phyloP scores from a whole-genome alignment of 495 filamentous ascomycete species.

The Bacidia rubella region DNA sequence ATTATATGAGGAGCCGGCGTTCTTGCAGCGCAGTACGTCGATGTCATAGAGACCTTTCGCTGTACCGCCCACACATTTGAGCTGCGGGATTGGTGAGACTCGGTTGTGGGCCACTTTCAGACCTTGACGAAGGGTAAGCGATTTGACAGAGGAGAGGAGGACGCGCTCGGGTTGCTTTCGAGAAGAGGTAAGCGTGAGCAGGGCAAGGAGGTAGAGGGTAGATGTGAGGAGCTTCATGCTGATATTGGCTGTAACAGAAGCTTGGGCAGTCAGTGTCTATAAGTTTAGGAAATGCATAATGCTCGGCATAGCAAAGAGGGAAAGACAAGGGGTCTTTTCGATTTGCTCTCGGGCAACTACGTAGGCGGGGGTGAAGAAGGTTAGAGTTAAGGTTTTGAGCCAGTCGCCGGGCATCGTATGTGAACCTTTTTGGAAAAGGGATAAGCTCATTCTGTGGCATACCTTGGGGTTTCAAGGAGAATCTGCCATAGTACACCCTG shows the following conservation, averaged over 20 bases:
- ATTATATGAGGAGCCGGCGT: constrained; percentile 58
- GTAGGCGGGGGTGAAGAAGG: too few species aligned
- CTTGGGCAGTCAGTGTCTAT: too few species aligned
- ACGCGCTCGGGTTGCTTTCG: constrained; percentile 44
- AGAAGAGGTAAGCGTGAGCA: constrained; percentile 13
- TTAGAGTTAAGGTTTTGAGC: too few species aligned
- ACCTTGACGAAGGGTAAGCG: constrained; percentile 58
- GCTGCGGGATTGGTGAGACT: constrained; percentile 62
- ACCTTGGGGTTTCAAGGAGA: too few species aligned
- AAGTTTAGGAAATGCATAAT: too few species aligned
- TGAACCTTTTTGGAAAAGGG: too few species aligned
- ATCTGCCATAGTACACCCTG: too few species aligned
- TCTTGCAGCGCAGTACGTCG: constrained; percentile 78
- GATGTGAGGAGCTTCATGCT: constrained; percentile 26
- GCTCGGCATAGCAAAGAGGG: too few species aligned
- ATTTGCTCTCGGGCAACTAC: too few species aligned
- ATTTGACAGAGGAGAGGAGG: constrained; percentile 62
- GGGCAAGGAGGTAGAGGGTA: constrained; percentile 24
- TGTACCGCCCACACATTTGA: constrained; percentile 64
- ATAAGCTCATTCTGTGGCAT: too few species aligned
- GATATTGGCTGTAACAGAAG: not conserved
- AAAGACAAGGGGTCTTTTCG: too few species aligned
- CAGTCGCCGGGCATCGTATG: too few species aligned
- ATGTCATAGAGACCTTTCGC: constrained; percentile 50
- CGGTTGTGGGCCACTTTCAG: constrained; percentile 60